Evolutionary conservation across 768 basidiomycete genomes (phyloP).

Genomic region (Boletus subcaerulescens): DNA sequence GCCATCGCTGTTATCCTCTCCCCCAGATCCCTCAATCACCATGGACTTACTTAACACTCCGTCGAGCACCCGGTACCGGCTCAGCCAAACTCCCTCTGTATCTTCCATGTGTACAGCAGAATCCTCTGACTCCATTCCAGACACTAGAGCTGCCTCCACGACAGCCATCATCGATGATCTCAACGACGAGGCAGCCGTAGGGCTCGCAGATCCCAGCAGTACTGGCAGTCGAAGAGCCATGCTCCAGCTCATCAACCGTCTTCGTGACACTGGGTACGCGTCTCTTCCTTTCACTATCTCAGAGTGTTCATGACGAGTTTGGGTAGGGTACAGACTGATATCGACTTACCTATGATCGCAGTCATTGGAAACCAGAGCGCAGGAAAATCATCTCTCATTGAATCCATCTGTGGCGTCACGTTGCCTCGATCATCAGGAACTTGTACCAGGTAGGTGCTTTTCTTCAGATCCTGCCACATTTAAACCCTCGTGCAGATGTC

Average conservation of each 20-base stretch:
- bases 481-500: slow-evolving; percentile 41
- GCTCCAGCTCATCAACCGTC: slow-evolving; percentile 57
- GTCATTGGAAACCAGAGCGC: slow-evolving; percentile 73
- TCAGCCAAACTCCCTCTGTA: background rate
- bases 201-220: slow-evolving; percentile 49
- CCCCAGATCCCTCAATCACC: background rate
- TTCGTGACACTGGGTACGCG: slow-evolving; percentile 59
- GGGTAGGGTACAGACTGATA: slow-evolving; percentile 59
- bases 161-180: background rate
- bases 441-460: slow-evolving; percentile 57
- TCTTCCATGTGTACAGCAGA: background rate
- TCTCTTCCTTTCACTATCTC: background rate
- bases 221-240: slow-evolving; percentile 44
- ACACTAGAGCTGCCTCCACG: background rate
- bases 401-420: slow-evolving; percentile 70
- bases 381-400: slow-evolving; percentile 76
- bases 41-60: background rate
- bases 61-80: background rate
- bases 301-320: background rate
- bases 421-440: slow-evolving; percentile 72
- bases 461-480: background rate
- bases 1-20: too few relatives aligned
- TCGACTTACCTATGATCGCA: slow-evolving; percentile 71
- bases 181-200: slow-evolving; percentile 35
- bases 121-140: background rate